These are phyloP conservation scores for Scutellaria galericulata DNA, from an alignment of 257 asterid species.

Conservation along the genomic window DNA sequence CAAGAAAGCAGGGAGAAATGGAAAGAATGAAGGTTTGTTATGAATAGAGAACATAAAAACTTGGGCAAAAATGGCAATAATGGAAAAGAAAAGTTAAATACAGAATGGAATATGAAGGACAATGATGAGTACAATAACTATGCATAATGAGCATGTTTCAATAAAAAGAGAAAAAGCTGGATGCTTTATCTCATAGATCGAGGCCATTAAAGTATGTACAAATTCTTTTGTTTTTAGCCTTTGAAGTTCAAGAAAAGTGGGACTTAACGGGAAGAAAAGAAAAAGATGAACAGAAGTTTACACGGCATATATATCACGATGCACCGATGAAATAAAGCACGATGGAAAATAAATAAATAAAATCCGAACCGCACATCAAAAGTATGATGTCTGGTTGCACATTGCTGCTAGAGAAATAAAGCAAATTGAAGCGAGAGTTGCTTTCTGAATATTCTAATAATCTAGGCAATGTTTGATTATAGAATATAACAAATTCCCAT, in stretches of 20 bases:
- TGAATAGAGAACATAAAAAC: not conserved
- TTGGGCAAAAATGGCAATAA: slow-evolving; percentile 29
- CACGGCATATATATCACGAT: slow-evolving; percentile 8
- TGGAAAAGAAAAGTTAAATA: slow-evolving; percentile 33
- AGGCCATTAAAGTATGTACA: slow-evolving; percentile 44
- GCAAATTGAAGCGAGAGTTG: slow-evolving; percentile 5
- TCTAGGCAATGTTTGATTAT: slow-evolving; percentile 35
- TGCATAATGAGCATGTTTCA: slow-evolving; percentile 45
- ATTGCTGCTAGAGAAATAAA: not conserved
- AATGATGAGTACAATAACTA: slow-evolving; percentile 42
- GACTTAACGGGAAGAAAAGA: slow-evolving; percentile 39
- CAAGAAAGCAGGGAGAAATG: slow-evolving; percentile 23
- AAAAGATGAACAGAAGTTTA: slow-evolving; percentile 35
- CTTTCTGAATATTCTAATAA: slow-evolving; percentile 29
- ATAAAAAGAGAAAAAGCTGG: slow-evolving; percentile 47
- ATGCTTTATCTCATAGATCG: slow-evolving; percentile 58
- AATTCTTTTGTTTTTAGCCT: slow-evolving; percentile 46
- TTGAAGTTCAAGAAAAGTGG: slow-evolving; percentile 38
- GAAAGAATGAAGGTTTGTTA: not conserved
- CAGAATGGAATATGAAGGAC: slow-evolving; percentile 45
- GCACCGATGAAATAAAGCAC: no score
- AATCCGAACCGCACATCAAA: not conserved
- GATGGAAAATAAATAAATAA: no score
- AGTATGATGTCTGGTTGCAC: not conserved
- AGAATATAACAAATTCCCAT: slow-evolving; percentile 38